Base-by-base conservation (phyloP, 2,329 filamentous ascomycete species). In the Grosmannia serpens region DNA sequence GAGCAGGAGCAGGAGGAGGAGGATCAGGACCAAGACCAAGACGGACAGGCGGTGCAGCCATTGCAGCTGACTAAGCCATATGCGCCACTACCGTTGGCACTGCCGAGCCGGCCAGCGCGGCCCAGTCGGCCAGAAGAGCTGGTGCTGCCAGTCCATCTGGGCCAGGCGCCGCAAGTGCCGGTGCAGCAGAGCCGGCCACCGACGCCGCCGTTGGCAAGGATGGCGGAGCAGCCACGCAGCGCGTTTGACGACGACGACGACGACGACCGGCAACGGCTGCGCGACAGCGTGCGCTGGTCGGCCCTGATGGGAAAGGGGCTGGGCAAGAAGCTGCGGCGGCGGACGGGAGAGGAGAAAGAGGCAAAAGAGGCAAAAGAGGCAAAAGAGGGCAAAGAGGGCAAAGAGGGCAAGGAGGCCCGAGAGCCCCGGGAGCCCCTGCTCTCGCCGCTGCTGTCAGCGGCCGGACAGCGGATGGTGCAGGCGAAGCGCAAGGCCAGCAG, bases 381-480 rank as follows among this genome's bases (percentile, higher is more conserved):
- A 7, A 29, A 31, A 10, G 29, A 52, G 27, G 6, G 7, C 29
- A 53, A 53, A 17, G 50, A 53, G 7, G n/a, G 6, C 33, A 53
- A 26, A 15, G 51, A 53, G 4, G n/a, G 17, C 33, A 53, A 53
- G 22, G 51, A 53, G 29, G 2, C 27, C 49, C 15, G 20, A n/a
- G 49, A 52, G 27, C 20, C 17, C 4, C 26, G 24, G 26, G 59
- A 53, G 29, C 33, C 46, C 17, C 53, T 56, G 24, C 38, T 58
- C 31, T 54, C 60, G 47, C 53, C 59, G 13, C 49, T 54, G 9
- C 44, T 61, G 4, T 38, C 56, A 22, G 61, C 57, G 8, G 62
- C 58, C 9, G 31, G 56, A 1, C 60, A 64, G 56, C 58, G 58
- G 7, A 38, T 62, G 51, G 59, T 57, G 1, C 58, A 61, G 44